Conservation (phyloP, 345 rosid genomes). For the Ricinus communis region DNA sequence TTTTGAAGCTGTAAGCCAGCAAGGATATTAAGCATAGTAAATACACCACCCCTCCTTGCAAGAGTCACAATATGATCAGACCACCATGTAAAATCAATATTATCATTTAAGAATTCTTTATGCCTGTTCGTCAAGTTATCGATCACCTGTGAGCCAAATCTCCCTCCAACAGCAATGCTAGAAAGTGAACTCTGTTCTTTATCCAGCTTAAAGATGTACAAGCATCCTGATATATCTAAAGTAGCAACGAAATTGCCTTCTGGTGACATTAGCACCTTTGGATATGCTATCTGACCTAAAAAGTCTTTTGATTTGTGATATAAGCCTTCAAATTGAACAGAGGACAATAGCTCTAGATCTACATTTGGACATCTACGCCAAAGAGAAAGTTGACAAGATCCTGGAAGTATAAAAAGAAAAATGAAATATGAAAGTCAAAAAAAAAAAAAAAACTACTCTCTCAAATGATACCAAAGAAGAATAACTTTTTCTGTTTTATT, state of each 20-base stretch:
- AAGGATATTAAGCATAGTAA: slow-evolving; percentile 57
- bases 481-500: no score
- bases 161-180: slow-evolving; percentile 30
- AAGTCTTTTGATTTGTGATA: slow-evolving; percentile 42
- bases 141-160: slow-evolving; percentile 32
- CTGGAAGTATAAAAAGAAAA: slow-evolving; percentile 36
- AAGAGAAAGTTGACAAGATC: slow-evolving; percentile 61
- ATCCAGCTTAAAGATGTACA: slow-evolving; percentile 66
- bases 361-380: slow-evolving; percentile 54
- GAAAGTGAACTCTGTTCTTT: slow-evolving; percentile 40
- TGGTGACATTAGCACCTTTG: slow-evolving; percentile 84
- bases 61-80: slow-evolving; percentile 66
- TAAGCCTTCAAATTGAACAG: slow-evolving; percentile 64
- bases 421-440: no score
- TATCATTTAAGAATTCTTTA: slow-evolving; percentile 41
- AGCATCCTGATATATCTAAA: slow-evolving; percentile 61
- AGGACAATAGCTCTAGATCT: slow-evolving; percentile 52
- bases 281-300: slow-evolving; percentile 47
- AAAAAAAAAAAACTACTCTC: no score
- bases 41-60: slow-evolving; percentile 50
- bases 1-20: slow-evolving; percentile 54
- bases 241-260: slow-evolving; percentile 61
- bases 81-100: slow-evolving; percentile 92
- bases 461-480: not conserved
- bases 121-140: slow-evolving; percentile 23